A percentile compares a stretch with the other conserved stretches of the same genome.
Evolutionary conservation across 176 grass and related monocot genomes (phyloP).

Genomic region (Puya raimondii): DNA sequence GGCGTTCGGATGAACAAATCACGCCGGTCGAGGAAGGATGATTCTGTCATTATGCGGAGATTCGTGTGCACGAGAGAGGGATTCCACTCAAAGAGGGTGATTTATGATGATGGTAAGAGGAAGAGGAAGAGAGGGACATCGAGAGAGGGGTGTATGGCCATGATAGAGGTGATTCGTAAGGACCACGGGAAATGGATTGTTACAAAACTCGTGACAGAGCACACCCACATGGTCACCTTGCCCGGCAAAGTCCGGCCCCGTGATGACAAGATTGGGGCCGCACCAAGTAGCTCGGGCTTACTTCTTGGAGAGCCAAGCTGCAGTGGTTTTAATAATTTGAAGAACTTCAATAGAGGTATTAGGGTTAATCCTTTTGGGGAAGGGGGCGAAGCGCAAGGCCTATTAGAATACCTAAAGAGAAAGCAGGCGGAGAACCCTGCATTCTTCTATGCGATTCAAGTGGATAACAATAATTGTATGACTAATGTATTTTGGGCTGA

Average conservation of each 20-base stretch:
- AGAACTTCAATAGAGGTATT: constrained; percentile 26
- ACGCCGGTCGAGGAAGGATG: constrained; percentile 46
- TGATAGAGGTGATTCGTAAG: constrained; percentile 50
- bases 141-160: constrained; percentile 59
- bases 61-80: constrained; percentile 58
- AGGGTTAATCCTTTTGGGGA: constrained; percentile 37
- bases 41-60: constrained; percentile 53
- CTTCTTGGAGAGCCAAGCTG: background rate
- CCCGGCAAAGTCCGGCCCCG: background rate
- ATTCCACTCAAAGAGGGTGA: constrained; percentile 37
- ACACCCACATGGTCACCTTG: constrained; percentile 32
- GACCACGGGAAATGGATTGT: constrained; percentile 45
- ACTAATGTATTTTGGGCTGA: constrained; percentile 54
- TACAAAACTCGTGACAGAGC: constrained; percentile 42
- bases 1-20: constrained; percentile 54
- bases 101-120: constrained; percentile 41
- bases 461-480: constrained; percentile 44
- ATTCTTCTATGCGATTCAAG: constrained; percentile 54
- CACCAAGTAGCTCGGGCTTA: background rate
- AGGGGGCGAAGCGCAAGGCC: constrained; percentile 28
- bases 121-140: constrained; percentile 36
- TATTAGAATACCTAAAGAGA: constrained; percentile 44
- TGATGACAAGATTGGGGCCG: background rate
- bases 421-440: constrained; percentile 38
- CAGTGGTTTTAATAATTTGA: constrained; percentile 16